Evolutionary conservation across 106 monocot species (phyloP).

Genomic region (Dendrobium huoshanense): DNA sequence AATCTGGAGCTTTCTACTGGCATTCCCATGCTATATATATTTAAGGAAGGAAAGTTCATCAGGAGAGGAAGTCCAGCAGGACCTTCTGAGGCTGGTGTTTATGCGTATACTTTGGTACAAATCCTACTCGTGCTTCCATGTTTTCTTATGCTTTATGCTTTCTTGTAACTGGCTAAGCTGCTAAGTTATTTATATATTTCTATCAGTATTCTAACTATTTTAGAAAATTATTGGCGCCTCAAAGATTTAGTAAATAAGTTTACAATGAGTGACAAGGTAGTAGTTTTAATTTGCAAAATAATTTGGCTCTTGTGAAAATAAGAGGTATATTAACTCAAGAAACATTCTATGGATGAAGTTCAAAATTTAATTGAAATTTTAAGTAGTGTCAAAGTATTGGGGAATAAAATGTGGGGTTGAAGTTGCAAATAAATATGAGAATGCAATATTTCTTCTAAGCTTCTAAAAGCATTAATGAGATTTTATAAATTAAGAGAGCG

Average conservation of each 20-base stretch:
- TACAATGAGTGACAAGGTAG: too few species aligned
- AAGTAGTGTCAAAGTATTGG: too few species aligned
- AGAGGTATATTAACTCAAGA: too few species aligned
- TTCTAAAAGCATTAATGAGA: too few species aligned
- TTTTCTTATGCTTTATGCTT: not conserved
- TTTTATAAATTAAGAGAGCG: too few species aligned
- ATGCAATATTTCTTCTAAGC: too few species aligned
- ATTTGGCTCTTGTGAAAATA: too few species aligned
- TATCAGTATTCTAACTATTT: not conserved
- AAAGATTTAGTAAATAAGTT: not conserved
- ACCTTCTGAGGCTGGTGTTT: conserved; percentile 83
- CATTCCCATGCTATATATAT: conserved; percentile 95
- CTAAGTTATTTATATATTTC: not conserved
- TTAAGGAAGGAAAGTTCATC: conserved; percentile 86
- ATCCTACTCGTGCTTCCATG: not conserved
- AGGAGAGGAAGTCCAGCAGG: conserved; percentile 83
- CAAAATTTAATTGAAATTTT: too few species aligned
- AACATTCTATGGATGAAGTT: too few species aligned
- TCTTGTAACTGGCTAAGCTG: not conserved
- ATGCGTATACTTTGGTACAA: conserved; percentile 88
- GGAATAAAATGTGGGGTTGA: too few species aligned
- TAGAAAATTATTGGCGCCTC: not conserved
- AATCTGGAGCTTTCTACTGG: conserved; percentile 89
- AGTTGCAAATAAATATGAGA: too few species aligned
- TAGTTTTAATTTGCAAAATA: too few species aligned